Evolutionary conservation across 208 protist genomes (phyloP).

Genomic region (Phytomonas sp.): DNA sequence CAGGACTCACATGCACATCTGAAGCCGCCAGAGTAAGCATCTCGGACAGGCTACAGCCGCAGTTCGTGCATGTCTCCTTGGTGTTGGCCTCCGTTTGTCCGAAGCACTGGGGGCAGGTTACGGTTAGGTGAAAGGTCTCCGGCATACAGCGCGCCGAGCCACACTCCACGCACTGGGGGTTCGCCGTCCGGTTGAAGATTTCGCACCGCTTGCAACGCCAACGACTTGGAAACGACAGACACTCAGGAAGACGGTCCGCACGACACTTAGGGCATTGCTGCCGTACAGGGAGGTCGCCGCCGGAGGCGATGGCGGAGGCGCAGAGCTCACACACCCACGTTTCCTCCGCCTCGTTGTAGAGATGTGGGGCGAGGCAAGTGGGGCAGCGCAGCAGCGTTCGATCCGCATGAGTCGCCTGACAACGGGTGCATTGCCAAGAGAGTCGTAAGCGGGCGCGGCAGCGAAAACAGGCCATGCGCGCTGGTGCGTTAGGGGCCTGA

Average conservation of each 20-base stretch:
- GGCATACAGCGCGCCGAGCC: slow-evolving; percentile 29
- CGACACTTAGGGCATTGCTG: slow-evolving; percentile 49
- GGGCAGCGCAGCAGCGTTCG: slow-evolving; percentile 28
- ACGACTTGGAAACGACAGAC: slow-evolving; percentile 35
- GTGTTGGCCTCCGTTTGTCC: slow-evolving; percentile 35
- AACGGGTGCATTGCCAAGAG: slow-evolving; percentile 44
- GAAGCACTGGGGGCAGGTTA: slow-evolving; percentile 55
- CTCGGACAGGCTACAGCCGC: slow-evolving; percentile 27
- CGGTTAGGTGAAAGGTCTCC: slow-evolving; percentile 17
- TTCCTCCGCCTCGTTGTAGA: slow-evolving; percentile 38
- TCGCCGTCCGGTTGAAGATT: slow-evolving; percentile 25
- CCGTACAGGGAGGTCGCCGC: slow-evolving; percentile 38
- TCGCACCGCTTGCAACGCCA: slow-evolving; percentile 58
- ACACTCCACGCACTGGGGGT: slow-evolving; percentile 44
- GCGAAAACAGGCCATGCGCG: slow-evolving; percentile 49
- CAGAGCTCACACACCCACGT: slow-evolving; percentile 82
- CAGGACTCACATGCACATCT: slow-evolving; percentile 13
- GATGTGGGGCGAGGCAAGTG: slow-evolving; percentile 25
- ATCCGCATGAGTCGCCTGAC: slow-evolving; percentile 21
- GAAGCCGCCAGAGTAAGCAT: slow-evolving; percentile 22
- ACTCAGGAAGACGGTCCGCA: slow-evolving; percentile 15
- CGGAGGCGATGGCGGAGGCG: slow-evolving; percentile 42
- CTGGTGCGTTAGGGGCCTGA: slow-evolving; percentile 32
- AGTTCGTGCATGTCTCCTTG: slow-evolving; percentile 50
- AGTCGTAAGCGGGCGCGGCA: slow-evolving; percentile 48